Base-by-base conservation (phyloP, 2,329 filamentous ascomycete genomes). In the Diplodia mutila region DNA sequence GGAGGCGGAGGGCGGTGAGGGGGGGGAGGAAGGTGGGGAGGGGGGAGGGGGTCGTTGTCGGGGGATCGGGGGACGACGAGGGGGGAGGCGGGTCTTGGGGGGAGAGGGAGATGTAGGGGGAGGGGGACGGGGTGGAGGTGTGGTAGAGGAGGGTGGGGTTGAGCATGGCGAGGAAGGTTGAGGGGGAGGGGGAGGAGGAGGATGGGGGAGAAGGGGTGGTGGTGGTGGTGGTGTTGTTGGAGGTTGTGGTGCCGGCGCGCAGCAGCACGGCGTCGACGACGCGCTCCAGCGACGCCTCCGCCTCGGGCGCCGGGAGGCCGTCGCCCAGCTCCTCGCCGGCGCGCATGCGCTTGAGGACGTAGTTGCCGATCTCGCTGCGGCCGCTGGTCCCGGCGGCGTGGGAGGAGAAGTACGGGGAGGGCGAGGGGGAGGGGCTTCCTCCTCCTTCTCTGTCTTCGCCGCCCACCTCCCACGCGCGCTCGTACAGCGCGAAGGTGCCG, bases 321-420 rank as follows among this genome's bases (percentile, higher is more conserved):
- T 61, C 57, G 25, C 57, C 57, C 8, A 61, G 39, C 57, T 42
- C 39, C 11, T 34, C 59, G 27, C 18, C 59, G 16, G 42, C 59
- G 4, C 42, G 27, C 59, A 61, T 25, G 18, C 59, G 59, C 8
- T 21, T 42, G 18, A 18, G 59, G 16, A 61, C 59, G 42, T 29
- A 61, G 16, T 18, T 3, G 18, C 57, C n/a, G 42, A 61, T 61
- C 16, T 27, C 39, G 42, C 27, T 25, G n/a, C n/a, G n/a, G n/a
- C n/a, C n/a, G n/a, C n/a, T n/a, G 12, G 7, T n/a, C 27, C 29
- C 8, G 52, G 27, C 23, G 23, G 21, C 9, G 51, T 7, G 8
- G 4, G 53, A 18, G 4, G 8, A 34, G 11, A 14, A 21, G n/a
- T 29, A 8, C 1, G 39, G 29, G 16, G 39, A 8, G 39, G 16